These are phyloP conservation scores for Aspergillus phoenicis DNA, from an alignment of 2,329 filamentous ascomycete genomes.

Conservation along the genomic window DNA sequence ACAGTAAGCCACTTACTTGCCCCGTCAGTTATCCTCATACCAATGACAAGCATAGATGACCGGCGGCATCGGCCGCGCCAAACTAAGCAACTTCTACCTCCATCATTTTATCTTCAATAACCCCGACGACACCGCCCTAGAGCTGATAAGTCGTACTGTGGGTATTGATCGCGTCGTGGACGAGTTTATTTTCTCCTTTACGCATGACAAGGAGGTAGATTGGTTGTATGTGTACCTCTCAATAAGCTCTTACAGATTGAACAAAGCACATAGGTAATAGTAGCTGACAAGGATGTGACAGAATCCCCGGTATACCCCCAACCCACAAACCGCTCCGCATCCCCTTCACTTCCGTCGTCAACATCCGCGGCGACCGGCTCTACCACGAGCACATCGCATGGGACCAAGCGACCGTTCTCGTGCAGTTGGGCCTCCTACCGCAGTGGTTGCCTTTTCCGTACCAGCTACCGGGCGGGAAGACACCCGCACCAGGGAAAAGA, in stretches of 20 bases:
- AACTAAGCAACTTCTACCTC: constrained; percentile 68
- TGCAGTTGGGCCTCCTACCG: constrained; percentile 64
- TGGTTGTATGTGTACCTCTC: constrained; percentile 61
- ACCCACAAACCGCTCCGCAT: constrained; percentile 59
- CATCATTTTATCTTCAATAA: constrained; percentile 77
- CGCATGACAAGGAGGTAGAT: constrained; percentile 64
- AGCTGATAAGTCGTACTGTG: constrained; percentile 71
- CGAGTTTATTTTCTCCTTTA: constrained; percentile 68
- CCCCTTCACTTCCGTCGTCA: constrained; percentile 67
- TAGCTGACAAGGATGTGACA: constrained; percentile 24
- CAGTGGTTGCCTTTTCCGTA: constrained; percentile 68
- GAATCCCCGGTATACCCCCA: constrained; percentile 61
- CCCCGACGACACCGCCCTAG: constrained; percentile 65
- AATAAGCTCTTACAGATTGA: too few species aligned
- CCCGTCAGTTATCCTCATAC: neutral
- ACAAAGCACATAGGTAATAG: too few species aligned
- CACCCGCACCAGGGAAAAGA: constrained; percentile 42
- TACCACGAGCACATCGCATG: constrained; percentile 73
- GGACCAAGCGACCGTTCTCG: constrained; percentile 66
- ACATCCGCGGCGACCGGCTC: constrained; percentile 67
- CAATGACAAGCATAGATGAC: constrained; percentile 40
- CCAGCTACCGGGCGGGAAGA: constrained; percentile 45
- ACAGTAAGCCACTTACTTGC: constrained; percentile 52
- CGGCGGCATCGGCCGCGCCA: constrained; percentile 68
- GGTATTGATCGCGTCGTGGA: constrained; percentile 73